A percentile compares a stretch with the other conserved stretches of the same genome.
Conservation (phyloP, 768 basidiomycete species). For the Pleurotus giganteus region DNA sequence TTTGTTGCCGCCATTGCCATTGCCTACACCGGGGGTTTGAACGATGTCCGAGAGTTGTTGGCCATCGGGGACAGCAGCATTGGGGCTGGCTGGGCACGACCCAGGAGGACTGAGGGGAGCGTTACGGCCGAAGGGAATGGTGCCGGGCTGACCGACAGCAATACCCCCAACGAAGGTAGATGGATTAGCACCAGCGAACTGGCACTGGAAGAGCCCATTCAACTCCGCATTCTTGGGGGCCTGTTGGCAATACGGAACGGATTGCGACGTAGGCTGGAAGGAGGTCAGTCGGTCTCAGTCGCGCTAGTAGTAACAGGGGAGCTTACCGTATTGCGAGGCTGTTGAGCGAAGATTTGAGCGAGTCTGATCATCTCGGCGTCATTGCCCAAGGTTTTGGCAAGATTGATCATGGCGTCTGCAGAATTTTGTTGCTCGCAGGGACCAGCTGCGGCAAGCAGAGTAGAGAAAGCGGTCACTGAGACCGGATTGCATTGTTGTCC, state of each 20-base stretch:
- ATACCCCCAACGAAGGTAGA: slow-evolving; percentile 43
- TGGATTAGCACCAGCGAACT: slow-evolving; percentile 46
- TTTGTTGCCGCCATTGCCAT: slow-evolving; percentile 13
- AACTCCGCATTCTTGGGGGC: slow-evolving; percentile 52
- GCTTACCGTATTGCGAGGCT: slow-evolving; percentile 54
- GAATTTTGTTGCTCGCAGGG: slow-evolving; percentile 56
- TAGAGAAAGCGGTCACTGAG: slow-evolving; percentile 52
- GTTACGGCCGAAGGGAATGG: slow-evolving; percentile 49
- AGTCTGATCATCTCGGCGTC: slow-evolving; percentile 45
- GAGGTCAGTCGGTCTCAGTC: neutral
- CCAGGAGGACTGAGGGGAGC: slow-evolving; percentile 42
- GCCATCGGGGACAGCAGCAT: slow-evolving; percentile 49
- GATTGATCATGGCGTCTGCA: slow-evolving; percentile 50
- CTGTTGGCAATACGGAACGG: slow-evolving; percentile 52
- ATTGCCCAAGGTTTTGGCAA: slow-evolving; percentile 37
- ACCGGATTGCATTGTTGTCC: slow-evolving; percentile 54
- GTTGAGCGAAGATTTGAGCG: slow-evolving; percentile 54
- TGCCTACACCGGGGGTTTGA: slow-evolving; percentile 30
- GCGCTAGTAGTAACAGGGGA: neutral
- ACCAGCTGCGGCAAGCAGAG: slow-evolving; percentile 57
- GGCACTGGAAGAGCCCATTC: slow-evolving; percentile 57
- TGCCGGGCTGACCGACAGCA: slow-evolving; percentile 42
- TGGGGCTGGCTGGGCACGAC: slow-evolving; percentile 47
- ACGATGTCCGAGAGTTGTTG: slow-evolving; percentile 36
- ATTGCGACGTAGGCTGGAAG: slow-evolving; percentile 37